Evolutionary conservation across 2,329 filamentous ascomycete genomes (phyloP), one percentile per base, ranked within the genome.

Genomic region (Diplodia sapinea): DNA sequence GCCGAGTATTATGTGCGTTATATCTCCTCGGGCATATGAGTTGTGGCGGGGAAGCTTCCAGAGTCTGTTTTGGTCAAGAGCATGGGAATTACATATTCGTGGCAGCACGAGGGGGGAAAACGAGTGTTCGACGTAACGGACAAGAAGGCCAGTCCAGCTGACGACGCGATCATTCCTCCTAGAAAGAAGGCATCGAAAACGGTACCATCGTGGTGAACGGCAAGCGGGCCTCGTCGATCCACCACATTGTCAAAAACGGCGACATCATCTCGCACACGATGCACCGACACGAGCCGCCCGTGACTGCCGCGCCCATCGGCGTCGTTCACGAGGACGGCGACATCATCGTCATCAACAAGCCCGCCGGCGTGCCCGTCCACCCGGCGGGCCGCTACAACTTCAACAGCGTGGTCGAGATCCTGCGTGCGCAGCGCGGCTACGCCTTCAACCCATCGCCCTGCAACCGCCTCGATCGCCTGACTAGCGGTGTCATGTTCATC

Each of bases 401-500:
- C 84, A 99, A 99, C 81, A 94, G 92, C 0, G 87, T 99, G 55
- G 86, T 96, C 49, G 94, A 98, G 82, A 97, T 99, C 72, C 90
- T 99, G 87, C 89, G 91, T 72, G 87, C 91, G 2, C 91, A 97
- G 75, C 80, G 87, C 47, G 83, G 84, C 36, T 79, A 83, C 65
- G 78, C 80, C 13, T 90, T 84, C 78, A 84, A 88, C 68, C 88
- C 88, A 0, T 78, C 88, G 66, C 88, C 95, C 0, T 98, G 94
- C 81, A 97, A 99, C 75, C 86, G 95, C n/a, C 87, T 99, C 33
- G 95, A 99, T 77, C 86, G 95, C 64, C 82, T 99, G 73, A 99
- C 95, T 0, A 97, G 93, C 73, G 95, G 95, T 59, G 91, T 99
- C 76, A 98, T 99, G 94, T 99, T 99, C 78, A 89, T 99, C 73